Conservation (phyloP, 2,329 filamentous ascomycete genomes). For the Scytalidium sp. region DNA sequence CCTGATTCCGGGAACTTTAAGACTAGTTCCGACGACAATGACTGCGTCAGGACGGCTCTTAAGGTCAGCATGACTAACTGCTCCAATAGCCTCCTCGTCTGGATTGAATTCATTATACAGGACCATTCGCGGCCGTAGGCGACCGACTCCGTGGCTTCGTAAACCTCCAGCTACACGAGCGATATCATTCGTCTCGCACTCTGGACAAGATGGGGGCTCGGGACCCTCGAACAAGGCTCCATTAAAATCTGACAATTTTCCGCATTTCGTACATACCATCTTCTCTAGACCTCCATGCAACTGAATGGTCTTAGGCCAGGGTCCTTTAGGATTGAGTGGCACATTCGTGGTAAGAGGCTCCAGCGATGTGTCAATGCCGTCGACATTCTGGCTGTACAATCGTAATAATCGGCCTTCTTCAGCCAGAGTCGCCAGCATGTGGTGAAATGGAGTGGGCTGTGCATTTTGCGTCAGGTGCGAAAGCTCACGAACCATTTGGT, state of each 20-base stretch:
- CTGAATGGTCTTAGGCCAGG: conserved; percentile 92
- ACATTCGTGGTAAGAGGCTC: conserved; percentile 76
- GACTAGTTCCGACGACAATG: conserved; percentile 89
- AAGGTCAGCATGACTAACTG: conserved; percentile 82
- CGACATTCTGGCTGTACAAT: conserved; percentile 95
- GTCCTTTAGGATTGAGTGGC: conserved; percentile 77
- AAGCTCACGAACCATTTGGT: conserved; percentile 91
- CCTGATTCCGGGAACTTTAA: conserved; percentile 92
- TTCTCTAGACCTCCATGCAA: conserved; percentile 90
- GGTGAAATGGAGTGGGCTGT: conserved; percentile 84
- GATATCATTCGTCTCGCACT: conserved; percentile 71
- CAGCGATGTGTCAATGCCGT: conserved; percentile 86
- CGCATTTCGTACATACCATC: conserved; percentile 96
- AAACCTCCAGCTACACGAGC: conserved; percentile 79
- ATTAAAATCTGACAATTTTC: conserved; percentile 72
- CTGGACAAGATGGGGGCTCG: conserved; percentile 73
- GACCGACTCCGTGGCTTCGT: conserved; percentile 88
- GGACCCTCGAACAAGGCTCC: conserved; percentile 79
- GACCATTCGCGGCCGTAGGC: conserved; percentile 87
- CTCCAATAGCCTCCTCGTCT: conserved; percentile 92
- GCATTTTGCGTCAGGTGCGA: conserved; percentile 75
- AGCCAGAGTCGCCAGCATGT: conserved; percentile 86
- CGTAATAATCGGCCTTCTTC: conserved; percentile 83
- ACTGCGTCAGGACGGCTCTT: conserved; percentile 85
- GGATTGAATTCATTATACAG: conserved; percentile 97